Conservation (phyloP, 1,284 basidiomycete genomes). For the Moniliella sp. region DNA sequence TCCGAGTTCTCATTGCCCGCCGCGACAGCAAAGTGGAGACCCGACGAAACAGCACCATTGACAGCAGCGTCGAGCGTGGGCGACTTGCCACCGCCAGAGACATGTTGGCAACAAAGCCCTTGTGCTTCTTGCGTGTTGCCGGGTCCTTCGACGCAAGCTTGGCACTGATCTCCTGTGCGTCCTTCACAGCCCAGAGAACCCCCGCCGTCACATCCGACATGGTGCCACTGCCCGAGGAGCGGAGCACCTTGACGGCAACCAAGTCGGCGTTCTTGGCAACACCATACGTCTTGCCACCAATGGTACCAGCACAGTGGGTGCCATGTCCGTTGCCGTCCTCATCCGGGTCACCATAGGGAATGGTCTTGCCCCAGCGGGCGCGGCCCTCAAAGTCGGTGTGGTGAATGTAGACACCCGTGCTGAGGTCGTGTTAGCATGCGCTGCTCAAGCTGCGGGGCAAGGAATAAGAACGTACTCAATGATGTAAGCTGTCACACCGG, state of each 20-base stretch:
- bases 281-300: constrained; percentile 57
- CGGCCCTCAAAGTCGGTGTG: constrained; percentile 75
- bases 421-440: no score
- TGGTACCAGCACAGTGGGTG: constrained; percentile 49
- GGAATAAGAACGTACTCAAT: no score
- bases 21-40: constrained; percentile 57
- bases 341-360: constrained; percentile 47
- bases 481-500: constrained; percentile 66
- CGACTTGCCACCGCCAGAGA: constrained; percentile 91
- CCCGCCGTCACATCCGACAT: constrained; percentile 73
- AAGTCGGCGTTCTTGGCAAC: constrained; percentile 82
- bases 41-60: constrained; percentile 57
- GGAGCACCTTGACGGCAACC: constrained; percentile 90
- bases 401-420: constrained; percentile 66
- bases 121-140: constrained; percentile 50
- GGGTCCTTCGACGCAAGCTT: constrained; percentile 48
- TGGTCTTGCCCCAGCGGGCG: constrained; percentile 39
- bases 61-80: constrained; percentile 63
- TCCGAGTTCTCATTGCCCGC: constrained; percentile 57
- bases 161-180: constrained; percentile 41
- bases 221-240: constrained; percentile 69
- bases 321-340: constrained; percentile 48
- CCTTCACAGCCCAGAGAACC: constrained; percentile 49
- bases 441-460: no score
- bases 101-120: constrained; percentile 95